These are phyloP conservation scores for Saitozyma sp. DNA, from an alignment of 768 basidiomycete genomes.

Conservation along the genomic window DNA sequence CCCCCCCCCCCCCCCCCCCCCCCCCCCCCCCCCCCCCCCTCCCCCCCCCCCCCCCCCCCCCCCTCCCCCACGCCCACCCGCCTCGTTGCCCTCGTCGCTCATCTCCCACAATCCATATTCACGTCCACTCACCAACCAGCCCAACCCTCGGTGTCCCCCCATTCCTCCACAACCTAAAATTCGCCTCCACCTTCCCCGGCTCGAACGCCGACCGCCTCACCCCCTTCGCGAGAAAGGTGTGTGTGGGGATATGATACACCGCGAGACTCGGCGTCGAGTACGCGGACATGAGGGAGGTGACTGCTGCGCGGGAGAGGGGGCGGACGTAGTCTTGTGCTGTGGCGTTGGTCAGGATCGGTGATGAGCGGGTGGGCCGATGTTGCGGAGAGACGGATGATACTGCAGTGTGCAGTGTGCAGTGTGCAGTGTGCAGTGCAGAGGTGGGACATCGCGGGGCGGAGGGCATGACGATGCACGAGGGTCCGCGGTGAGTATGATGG, in stretches of 20 bases:
- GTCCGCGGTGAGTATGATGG: not conserved
- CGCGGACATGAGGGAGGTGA: slow-evolving; percentile 38
- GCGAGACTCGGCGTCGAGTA: slow-evolving; percentile 44
- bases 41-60: too few species aligned
- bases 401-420: too few species aligned
- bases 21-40: slow-evolving; percentile 3
- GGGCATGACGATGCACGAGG: too few species aligned
- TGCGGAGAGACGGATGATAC: not conserved
- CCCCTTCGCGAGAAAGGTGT: slow-evolving; percentile 42
- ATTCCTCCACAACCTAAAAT: slow-evolving; percentile 39
- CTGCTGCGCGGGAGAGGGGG: slow-evolving; percentile 48
- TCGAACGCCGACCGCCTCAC: slow-evolving; percentile 33
- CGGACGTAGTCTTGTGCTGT: slow-evolving; percentile 45
- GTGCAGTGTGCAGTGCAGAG: too few species aligned
- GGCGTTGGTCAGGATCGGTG: not conserved
- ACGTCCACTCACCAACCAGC: slow-evolving; percentile 21
- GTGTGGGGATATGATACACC: slow-evolving; percentile 47
- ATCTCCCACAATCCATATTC: too few species aligned
- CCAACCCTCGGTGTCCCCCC: slow-evolving; percentile 31
- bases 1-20: slow-evolving; percentile 2
- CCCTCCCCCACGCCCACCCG: too few species aligned
- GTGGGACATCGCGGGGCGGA: too few species aligned
- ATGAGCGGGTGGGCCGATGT: not conserved
- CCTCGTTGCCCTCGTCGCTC: too few species aligned
- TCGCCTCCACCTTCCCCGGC: slow-evolving; percentile 35